phyloP scores from a whole-genome alignment of 352 stramenopile species.

The Pythium phragmiticola region DNA sequence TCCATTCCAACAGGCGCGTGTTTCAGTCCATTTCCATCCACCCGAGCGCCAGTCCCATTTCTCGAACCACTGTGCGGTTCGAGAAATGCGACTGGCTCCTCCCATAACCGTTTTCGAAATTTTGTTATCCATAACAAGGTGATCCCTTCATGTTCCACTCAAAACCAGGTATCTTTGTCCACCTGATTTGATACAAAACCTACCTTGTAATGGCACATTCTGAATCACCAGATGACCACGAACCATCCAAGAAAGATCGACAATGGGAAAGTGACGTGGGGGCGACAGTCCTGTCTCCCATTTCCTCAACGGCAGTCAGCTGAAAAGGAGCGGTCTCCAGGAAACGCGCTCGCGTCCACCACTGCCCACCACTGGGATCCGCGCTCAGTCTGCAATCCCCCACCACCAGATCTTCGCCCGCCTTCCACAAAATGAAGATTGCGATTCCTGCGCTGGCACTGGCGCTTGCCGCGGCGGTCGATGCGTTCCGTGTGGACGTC shows the following conservation, averaged over 20 bases:
- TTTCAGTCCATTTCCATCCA: conserved; percentile 5
- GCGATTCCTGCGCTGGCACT: conserved; percentile 16
- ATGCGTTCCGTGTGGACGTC: conserved; percentile 23
- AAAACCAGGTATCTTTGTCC: conserved; percentile 5
- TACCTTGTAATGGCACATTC: neutral
- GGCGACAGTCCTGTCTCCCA: conserved; percentile 5
- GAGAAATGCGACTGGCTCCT: conserved; percentile 21
- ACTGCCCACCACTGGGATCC: neutral
- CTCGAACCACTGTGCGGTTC: neutral
- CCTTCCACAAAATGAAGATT: conserved; percentile 20
- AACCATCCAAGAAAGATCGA: neutral
- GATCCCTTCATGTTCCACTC: conserved; percentile 12
- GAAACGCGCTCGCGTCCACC: neutral
- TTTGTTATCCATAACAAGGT: conserved; percentile 5
- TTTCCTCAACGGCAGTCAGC: conserved; percentile 12
- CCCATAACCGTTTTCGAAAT: neutral
- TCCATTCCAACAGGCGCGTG: neutral
- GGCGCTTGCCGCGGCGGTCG: neutral
- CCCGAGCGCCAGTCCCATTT: conserved; percentile 3
- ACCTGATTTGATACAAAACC: neutral
- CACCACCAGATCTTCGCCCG: neutral
- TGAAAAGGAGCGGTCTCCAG: conserved; percentile 4
- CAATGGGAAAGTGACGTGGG: conserved; percentile 1
- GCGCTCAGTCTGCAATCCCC: conserved; percentile 6
- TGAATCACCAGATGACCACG: neutral